Conservation (phyloP, 2,329 filamentous ascomycete species). For the Balansia obtecta region DNA sequence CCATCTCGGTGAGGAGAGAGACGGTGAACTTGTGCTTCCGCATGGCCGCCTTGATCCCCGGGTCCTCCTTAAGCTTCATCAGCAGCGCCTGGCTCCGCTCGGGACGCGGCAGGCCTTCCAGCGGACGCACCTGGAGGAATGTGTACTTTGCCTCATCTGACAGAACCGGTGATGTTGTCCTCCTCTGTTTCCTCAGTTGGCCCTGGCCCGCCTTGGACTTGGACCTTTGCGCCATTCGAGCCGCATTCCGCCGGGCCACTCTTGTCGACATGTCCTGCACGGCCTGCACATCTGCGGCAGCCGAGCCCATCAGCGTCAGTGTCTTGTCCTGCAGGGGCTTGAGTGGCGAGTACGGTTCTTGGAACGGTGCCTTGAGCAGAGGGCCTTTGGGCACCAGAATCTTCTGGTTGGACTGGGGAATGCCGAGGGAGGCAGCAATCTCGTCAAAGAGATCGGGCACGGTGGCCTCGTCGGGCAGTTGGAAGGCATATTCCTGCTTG, state of each 20-base stretch:
- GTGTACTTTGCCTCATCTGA: constrained; percentile 59
- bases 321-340: constrained; percentile 41
- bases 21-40: constrained; percentile 73
- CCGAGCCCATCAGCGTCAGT: constrained; percentile 53
- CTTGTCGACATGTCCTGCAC: constrained; percentile 36
- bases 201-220: constrained; percentile 11
- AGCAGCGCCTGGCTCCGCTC: constrained; percentile 60
- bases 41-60: constrained; percentile 79
- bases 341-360: constrained; percentile 40
- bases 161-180: background rate
- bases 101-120: constrained; percentile 66
- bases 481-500: constrained; percentile 30
- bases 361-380: constrained; percentile 52
- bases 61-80: constrained; percentile 64
- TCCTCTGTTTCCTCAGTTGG: constrained; percentile 7
- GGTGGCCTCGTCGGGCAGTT: constrained; percentile 32
- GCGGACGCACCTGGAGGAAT: constrained; percentile 64
- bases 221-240: constrained; percentile 20
- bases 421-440: constrained; percentile 42
- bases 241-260: constrained; percentile 34
- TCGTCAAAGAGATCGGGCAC: constrained; percentile 46
- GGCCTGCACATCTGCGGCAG: constrained; percentile 44
- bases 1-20: constrained; percentile 86
- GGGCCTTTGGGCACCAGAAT: constrained; percentile 54
- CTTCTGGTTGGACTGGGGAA: constrained; percentile 55